Base-by-base conservation (phyloP, 2,329 filamentous ascomycete genomes). In the Onygena corvina region DNA sequence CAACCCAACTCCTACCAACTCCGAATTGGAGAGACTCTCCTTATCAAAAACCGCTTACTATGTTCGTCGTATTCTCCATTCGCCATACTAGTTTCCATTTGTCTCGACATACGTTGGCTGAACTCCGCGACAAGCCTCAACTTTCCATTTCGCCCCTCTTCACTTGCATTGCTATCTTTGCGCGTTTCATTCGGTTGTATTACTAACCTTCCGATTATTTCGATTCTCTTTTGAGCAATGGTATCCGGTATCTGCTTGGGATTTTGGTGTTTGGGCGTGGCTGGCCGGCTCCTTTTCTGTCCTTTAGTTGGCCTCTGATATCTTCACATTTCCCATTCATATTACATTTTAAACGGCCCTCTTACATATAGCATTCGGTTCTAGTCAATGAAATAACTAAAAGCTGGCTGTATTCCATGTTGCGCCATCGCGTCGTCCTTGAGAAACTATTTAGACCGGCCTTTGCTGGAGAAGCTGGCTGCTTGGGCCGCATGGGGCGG, bases 241-340 rank as follows among this genome's bases (percentile, higher is more conserved):
- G 21, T 25, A 42, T 25, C 25, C 16, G 38, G 38, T 42, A 23
- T 42, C 27, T 20, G 27, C 20, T 42, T 25, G 38, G 38, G 38
- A 8, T 27, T 42, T 23, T 42, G 38, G 38, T 27, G 38, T 42
- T 35, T 42, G 21, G 38, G 38, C 16, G 38, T 25, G 38, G 38
- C 33, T 35, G n/a, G n/a, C n/a, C n/a, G n/a, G n/a, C 2, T 11
- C n/a, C 18, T 16, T 35, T 35, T 16, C 18, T 8, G 4, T 31
- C 3, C 8, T 11, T 31, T 11, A 31, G n/a, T 16, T 42, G 38
- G 38, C 21, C 21, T 42, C 12, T 12, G 21, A 29, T 42, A 25
- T 42, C 21, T 42, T 5, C 7, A 42, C 38, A 16, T 27, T 27
- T 42, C 18, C 25, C 27, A 42, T 42, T 29, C 21, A 27, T 8